Evolutionary conservation across 2,329 filamentous ascomycete genomes (phyloP).

Genomic region (Fusarium nurragi): DNA sequence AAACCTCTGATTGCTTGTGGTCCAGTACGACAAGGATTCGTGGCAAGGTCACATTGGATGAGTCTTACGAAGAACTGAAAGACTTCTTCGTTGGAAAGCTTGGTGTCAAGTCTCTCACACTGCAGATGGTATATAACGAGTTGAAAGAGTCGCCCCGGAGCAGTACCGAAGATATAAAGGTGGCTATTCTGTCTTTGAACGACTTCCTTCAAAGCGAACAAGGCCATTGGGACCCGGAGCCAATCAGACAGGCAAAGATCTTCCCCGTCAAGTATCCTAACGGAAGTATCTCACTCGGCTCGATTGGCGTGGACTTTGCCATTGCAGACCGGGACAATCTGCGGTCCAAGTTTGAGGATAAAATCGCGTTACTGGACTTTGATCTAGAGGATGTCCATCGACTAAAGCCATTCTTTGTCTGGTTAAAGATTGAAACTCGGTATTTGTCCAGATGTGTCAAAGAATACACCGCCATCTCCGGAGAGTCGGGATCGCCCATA

Average conservation of each 20-base stretch:
- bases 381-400: slow-evolving; percentile 16
- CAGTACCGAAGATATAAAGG: slow-evolving; percentile 4
- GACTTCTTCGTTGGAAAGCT: slow-evolving; percentile 22
- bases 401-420: slow-evolving; percentile 20
- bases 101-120: slow-evolving; percentile 19
- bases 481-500: background rate
- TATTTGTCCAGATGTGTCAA: slow-evolving; percentile 21
- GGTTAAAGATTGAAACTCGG: slow-evolving; percentile 7
- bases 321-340: slow-evolving; percentile 29
- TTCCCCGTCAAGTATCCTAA: slow-evolving; percentile 24
- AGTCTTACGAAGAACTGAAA: background rate
- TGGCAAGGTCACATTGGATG: slow-evolving; percentile 17
- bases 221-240: background rate
- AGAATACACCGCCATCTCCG: slow-evolving; percentile 6
- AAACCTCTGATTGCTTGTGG: slow-evolving; percentile 27
- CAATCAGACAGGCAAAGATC: slow-evolving; percentile 18
- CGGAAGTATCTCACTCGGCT: background rate
- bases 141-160: slow-evolving; percentile 3
- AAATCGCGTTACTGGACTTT: slow-evolving; percentile 28
- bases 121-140: slow-evolving; percentile 37
- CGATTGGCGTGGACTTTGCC: slow-evolving; percentile 9
- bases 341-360: background rate
- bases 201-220: background rate
- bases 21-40: slow-evolving; percentile 24
- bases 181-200: slow-evolving; percentile 15